These are phyloP conservation scores for Phyllostachys edulis DNA, from an alignment of 176 grass and related monocot species.

Conservation along the genomic window DNA sequence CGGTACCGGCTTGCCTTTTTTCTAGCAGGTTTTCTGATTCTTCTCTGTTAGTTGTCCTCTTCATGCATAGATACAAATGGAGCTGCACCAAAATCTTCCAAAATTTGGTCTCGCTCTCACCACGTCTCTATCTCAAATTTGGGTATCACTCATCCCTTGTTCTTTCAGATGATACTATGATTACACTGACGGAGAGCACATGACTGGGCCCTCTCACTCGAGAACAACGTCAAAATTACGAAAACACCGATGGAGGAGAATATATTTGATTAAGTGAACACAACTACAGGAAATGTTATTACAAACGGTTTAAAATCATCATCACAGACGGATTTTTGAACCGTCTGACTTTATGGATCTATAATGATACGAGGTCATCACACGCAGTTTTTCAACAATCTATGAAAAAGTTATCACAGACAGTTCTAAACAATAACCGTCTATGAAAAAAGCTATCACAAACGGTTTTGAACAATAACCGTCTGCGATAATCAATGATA, in stretches of 20 bases:
- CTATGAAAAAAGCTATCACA: no score
- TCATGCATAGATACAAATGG: background rate
- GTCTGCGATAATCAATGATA: no score
- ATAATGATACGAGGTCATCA: no score
- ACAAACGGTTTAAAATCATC: no score
- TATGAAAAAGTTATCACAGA: no score
- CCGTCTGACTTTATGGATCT: no score
- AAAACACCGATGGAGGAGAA: background rate
- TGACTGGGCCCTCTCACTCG: background rate
- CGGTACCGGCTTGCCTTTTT: background rate
- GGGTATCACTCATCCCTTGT: background rate
- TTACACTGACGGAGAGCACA: background rate
- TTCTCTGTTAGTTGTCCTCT: background rate
- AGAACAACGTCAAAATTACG: slow-evolving; percentile 1
- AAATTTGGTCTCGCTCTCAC: background rate
- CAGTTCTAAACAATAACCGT: no score
- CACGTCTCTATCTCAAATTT: background rate
- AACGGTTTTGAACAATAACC: no score
- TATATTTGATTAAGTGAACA: background rate
- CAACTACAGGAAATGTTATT: no score
- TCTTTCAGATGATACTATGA: background rate
- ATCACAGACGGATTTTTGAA: no score
- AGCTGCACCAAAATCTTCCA: background rate
- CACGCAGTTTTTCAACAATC: no score
- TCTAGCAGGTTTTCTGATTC: background rate